Conservation (phyloP, 176 grass and related monocot species). For the Neostapfia colusana region DNA sequence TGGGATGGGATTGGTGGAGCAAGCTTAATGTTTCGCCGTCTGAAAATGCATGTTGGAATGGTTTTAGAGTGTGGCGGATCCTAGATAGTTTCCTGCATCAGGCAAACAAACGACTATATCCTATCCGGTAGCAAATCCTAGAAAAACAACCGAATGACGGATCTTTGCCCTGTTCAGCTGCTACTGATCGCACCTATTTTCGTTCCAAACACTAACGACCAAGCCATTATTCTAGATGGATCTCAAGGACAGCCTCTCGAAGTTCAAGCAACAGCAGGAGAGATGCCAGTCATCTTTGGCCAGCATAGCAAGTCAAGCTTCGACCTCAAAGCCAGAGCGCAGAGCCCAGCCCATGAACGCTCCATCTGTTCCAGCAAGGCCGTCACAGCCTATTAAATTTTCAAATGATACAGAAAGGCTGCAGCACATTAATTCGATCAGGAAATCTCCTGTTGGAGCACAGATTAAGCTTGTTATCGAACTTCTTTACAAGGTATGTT, state of each 20-base stretch:
- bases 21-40: neutral
- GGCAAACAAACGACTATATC: neutral
- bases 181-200: neutral
- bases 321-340: constrained; percentile 53
- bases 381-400: constrained; percentile 59
- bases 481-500: constrained; percentile 71
- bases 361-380: constrained; percentile 49
- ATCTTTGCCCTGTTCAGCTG: neutral
- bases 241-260: constrained; percentile 81
- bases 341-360: constrained; percentile 48
- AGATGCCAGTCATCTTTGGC: constrained; percentile 77
- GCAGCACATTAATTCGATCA: constrained; percentile 71
- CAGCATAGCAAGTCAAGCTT: constrained; percentile 49
- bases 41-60: too few relatives aligned
- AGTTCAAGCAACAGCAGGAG: constrained; percentile 85
- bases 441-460: constrained; percentile 76
- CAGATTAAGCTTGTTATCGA: constrained; percentile 87
- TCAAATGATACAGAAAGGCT: constrained; percentile 89
- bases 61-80: neutral
- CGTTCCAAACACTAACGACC: neutral
- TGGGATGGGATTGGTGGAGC: neutral
- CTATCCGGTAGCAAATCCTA: neutral
- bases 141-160: neutral
- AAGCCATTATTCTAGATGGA: constrained; percentile 55
- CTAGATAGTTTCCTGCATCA: neutral